Evolutionary conservation across 225 moss, liverwort and hornwort genomes (phyloP), one percentile per base, ranked within the genome.

Genomic region (Asterella californica): DNA sequence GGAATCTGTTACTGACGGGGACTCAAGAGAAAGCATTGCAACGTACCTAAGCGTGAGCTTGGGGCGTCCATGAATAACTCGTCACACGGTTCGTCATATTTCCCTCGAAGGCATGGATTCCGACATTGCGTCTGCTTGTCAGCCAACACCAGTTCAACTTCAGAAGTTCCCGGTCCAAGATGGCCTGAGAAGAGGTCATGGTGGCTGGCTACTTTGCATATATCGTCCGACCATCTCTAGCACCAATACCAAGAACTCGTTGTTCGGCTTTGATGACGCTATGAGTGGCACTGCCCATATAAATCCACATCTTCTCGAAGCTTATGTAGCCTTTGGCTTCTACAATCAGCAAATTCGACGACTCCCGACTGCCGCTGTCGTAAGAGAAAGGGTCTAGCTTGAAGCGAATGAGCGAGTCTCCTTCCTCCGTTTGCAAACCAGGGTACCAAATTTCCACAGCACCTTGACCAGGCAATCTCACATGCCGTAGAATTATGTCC

Each of bases 351-450:
- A 76, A 59, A 59, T 76, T 76, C 52, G 75, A 76, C 12, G 64
- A 63, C 8, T 42, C 63, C 5, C 49, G 45, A 63, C 5, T 10
- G 79, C 75, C 79, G 54, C 80, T 83, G 21, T 75, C 78, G 59
- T 83, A 83, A 6, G 86, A 83, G 38, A 54, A 76, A 70, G 79
- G 80, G 42, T 87, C 83, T 65, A 87, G 70, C 27, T 87, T 87
- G 70, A 87, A 76, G 36, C 86, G 79, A 71, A 83, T 69, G 9
- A 87, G 38, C 25, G 79, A 63, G 53, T 87, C 86, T 17, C 83
- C 86, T 61, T 87, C 83, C 79, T 87, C 83, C 62, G 81, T 45
- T 50, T 87, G 75, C 27, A 87, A 24, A 22, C 81, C 81, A 7
- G 83, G 79, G 52, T 81, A 73, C 81, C 75, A 87, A 19, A 79